Evolutionary conservation across 2,329 filamentous ascomycete genomes (phyloP).

Genomic region (Dactylonectria estremocensis): DNA sequence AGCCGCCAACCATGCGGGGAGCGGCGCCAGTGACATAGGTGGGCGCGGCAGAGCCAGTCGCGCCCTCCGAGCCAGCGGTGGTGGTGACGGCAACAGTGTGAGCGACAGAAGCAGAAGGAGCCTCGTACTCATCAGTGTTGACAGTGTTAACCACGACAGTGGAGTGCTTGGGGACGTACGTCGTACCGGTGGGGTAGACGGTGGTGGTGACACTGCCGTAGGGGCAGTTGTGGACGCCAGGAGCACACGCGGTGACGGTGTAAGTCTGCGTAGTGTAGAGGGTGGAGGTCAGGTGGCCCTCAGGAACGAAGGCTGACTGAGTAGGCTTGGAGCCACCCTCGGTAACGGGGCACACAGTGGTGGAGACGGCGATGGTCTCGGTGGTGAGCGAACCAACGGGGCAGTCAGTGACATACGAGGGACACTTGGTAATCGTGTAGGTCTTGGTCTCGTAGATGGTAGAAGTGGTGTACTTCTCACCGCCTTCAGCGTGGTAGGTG

Average conservation of each 20-base stretch:
- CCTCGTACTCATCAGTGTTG: conserved; percentile 6
- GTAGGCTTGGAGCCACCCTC: conserved; percentile 37
- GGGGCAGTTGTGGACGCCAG: conserved; percentile 51
- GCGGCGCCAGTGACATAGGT: conserved; percentile 50
- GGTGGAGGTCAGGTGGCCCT: conserved; percentile 34
- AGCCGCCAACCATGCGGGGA: conserved; percentile 49
- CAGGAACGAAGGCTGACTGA: conserved; percentile 51
- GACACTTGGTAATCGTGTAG: conserved; percentile 45
- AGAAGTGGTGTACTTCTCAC: conserved; percentile 33
- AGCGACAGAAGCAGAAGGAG: conserved; percentile 31
- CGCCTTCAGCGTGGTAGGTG: neutral
- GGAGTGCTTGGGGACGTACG: conserved; percentile 47
- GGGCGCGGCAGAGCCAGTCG: conserved; percentile 38
- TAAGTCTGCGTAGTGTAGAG: conserved; percentile 53
- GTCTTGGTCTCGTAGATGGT: conserved; percentile 45
- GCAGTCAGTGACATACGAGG: conserved; percentile 41
- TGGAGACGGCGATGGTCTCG: conserved; percentile 52
- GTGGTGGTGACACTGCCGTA: conserved; percentile 50
- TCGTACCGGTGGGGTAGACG: conserved; percentile 50
- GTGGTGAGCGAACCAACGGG: conserved; percentile 49
- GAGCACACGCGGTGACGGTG: conserved; percentile 52
- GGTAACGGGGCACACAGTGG: conserved; percentile 54
- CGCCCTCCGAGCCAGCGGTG: conserved; percentile 35
- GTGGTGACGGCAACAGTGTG: conserved; percentile 39
- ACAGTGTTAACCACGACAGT: neutral